A percentile compares a stretch with the other conserved stretches of the same genome.
Conservation (phyloP, 345 rosid genomes). For the Melastoma malabathricum region DNA sequence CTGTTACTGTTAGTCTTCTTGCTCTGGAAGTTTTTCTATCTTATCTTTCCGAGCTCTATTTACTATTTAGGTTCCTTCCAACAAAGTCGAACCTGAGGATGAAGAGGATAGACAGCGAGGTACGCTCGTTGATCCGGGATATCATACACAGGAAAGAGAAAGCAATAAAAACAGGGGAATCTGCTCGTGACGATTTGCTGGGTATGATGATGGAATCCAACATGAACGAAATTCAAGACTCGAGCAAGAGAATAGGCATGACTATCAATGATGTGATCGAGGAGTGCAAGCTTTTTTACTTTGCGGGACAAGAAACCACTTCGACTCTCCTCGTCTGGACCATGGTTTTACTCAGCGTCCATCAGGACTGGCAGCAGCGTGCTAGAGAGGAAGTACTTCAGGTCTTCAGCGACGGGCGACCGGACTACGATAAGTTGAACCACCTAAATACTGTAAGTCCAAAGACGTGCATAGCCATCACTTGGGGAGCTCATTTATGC, state of each 20-base stretch:
- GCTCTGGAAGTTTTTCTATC: too few relatives aligned
- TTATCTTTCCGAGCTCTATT: too few relatives aligned
- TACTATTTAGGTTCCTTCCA: slow-evolving; percentile 3
- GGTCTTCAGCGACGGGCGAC: slow-evolving; percentile 6
- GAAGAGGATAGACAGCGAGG: not conserved
- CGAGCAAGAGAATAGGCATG: slow-evolving; percentile 4
- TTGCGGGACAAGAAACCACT: slow-evolving; percentile 12
- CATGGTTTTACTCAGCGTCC: slow-evolving; percentile 6
- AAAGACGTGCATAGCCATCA: too few relatives aligned
- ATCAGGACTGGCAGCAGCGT: slow-evolving; percentile 8
- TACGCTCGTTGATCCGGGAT: not conserved
- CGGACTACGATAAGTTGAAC: slow-evolving; percentile 5
- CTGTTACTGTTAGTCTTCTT: too few relatives aligned
- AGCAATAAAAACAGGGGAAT: slow-evolving; percentile 3
- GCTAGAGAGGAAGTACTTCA: slow-evolving; percentile 12
- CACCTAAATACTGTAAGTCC: slow-evolving; percentile 9
- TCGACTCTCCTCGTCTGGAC: slow-evolving; percentile 10
- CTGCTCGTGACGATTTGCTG: slow-evolving; percentile 3
- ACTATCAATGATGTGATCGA: slow-evolving; percentile 8
- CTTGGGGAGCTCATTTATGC: too few relatives aligned
- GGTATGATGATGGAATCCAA: slow-evolving; percentile 7
- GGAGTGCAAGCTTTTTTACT: slow-evolving; percentile 13
- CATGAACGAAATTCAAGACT: slow-evolving; percentile 5
- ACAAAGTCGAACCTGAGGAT: slow-evolving; percentile 5
- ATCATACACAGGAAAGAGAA: slow-evolving; percentile 1